These are phyloP conservation scores for Trypanosoma boissoni DNA, from an alignment of 208 protist species.

Conservation along the genomic window DNA sequence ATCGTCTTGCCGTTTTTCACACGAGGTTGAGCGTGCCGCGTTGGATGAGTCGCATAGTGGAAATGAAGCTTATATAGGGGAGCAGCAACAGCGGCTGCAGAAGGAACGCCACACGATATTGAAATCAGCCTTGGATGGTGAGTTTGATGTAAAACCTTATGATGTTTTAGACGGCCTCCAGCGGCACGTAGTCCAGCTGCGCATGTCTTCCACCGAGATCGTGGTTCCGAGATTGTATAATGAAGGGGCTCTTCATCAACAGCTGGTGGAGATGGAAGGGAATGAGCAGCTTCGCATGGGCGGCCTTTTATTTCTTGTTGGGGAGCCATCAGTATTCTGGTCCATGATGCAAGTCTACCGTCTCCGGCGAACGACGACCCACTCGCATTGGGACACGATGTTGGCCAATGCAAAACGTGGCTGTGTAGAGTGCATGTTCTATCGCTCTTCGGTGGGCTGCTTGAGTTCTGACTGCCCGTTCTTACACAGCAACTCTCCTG, in stretches of 20 bases:
- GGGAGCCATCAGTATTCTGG: conserved; percentile 33
- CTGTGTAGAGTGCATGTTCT: conserved; percentile 42
- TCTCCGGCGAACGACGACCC: conserved; percentile 25
- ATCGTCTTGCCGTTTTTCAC: conserved; percentile 36
- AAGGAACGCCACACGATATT: conserved; percentile 33
- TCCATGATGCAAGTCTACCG: conserved; percentile 36
- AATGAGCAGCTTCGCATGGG: conserved; percentile 32
- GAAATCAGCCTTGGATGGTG: conserved; percentile 28
- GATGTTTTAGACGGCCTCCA: conserved; percentile 15
- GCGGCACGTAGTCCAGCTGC: conserved; percentile 23
- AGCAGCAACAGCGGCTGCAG: conserved; percentile 29
- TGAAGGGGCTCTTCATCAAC: conserved; percentile 22
- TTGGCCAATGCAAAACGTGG: conserved; percentile 28
- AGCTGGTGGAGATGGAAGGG: conserved; percentile 25
- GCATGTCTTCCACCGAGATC: conserved; percentile 15
- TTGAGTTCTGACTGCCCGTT: conserved; percentile 29
- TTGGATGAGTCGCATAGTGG: conserved; percentile 13
- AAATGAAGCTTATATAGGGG: conserved; percentile 18
- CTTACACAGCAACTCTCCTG: conserved; percentile 11
- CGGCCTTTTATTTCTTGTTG: conserved; percentile 32
- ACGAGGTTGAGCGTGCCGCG: conserved; percentile 23
- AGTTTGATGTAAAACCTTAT: conserved; percentile 30
- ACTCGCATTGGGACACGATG: conserved; percentile 33
- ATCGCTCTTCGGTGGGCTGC: conserved; percentile 24
- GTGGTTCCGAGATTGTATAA: conserved; percentile 19